Conservation (phyloP, 2,329 filamentous ascomycete genomes). For the Fusarium camptoceras region DNA sequence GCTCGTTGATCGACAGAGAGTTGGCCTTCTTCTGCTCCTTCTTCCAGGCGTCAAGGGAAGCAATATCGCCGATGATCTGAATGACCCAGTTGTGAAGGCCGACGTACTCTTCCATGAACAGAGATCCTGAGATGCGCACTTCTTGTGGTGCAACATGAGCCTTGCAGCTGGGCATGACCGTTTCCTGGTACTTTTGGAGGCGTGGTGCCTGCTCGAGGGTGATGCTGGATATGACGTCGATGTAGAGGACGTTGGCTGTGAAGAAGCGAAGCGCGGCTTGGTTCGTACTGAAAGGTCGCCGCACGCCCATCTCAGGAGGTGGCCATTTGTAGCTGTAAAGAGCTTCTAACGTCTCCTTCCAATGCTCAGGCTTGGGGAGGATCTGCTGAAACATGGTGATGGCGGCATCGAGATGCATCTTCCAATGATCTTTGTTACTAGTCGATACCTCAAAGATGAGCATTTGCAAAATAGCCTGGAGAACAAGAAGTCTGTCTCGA, state of each 20-base stretch:
- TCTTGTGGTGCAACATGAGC: slow-evolving; percentile 26
- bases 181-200: slow-evolving; percentile 56
- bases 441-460: slow-evolving; percentile 64
- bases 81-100: slow-evolving; percentile 70
- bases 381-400: slow-evolving; percentile 62
- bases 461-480: slow-evolving; percentile 65
- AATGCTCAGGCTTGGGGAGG: slow-evolving; percentile 52
- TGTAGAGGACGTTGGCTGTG: slow-evolving; percentile 59
- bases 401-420: slow-evolving; percentile 63
- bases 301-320: slow-evolving; percentile 49
- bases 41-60: slow-evolving; percentile 67
- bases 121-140: slow-evolving; percentile 44
- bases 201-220: slow-evolving; percentile 57
- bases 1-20: slow-evolving; percentile 58
- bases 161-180: slow-evolving; percentile 52
- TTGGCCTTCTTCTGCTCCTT: slow-evolving; percentile 57
- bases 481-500: slow-evolving; percentile 53
- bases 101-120: slow-evolving; percentile 63
- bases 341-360: slow-evolving; percentile 52
- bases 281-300: slow-evolving; percentile 57
- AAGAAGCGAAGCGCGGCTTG: slow-evolving; percentile 62
- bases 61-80: slow-evolving; percentile 64
- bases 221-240: slow-evolving; percentile 64
- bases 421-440: slow-evolving; percentile 61
- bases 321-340: slow-evolving; percentile 52